A percentile compares a stretch with the other conserved stretches of the same genome.
These are phyloP conservation scores for Coemansia sp. DNA, from an alignment of 192 early-diverging fungal species.

Conservation along the genomic window DNA sequence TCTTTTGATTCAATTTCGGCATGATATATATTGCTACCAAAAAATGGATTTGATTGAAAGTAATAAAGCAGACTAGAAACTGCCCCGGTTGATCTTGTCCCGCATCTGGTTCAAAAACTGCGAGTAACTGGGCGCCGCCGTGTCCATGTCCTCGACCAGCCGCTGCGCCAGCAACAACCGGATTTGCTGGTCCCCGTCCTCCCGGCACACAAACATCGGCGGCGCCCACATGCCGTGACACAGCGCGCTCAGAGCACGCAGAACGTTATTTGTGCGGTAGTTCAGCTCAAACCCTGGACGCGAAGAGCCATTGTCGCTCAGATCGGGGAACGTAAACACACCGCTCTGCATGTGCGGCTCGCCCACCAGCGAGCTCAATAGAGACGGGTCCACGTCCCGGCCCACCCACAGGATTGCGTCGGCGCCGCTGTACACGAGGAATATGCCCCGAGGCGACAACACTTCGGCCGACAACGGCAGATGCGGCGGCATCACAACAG, in stretches of 20 bases:
- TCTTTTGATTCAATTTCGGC: no score
- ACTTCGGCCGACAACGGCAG: slow-evolving; percentile 83
- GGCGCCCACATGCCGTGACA: slow-evolving; percentile 72
- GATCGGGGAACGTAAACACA: slow-evolving; percentile 70
- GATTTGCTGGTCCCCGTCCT: slow-evolving; percentile 83
- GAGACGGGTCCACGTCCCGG: slow-evolving; percentile 70
- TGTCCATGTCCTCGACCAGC: slow-evolving; percentile 89
- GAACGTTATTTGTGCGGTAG: slow-evolving; percentile 69
- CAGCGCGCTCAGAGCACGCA: slow-evolving; percentile 69
- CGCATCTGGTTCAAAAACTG: slow-evolving; percentile 74
- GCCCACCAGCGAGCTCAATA: slow-evolving; percentile 71
- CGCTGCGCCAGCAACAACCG: slow-evolving; percentile 84
- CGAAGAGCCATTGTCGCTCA: slow-evolving; percentile 68
- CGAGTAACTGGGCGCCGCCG: slow-evolving; percentile 72
- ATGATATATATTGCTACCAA: no score
- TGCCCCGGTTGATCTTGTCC: slow-evolving; percentile 65
- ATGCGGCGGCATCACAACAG: slow-evolving; percentile 71
- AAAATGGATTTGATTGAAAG: background rate
- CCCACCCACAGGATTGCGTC: slow-evolving; percentile 92
- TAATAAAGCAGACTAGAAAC: slow-evolving; percentile 23
- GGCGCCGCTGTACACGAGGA: slow-evolving; percentile 77
- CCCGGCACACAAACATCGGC: slow-evolving; percentile 81
- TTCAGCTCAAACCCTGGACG: slow-evolving; percentile 69
- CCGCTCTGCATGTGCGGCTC: slow-evolving; percentile 51
- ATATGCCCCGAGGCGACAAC: slow-evolving; percentile 82